These are phyloP conservation scores for Cyamopsis tetragonoloba DNA, from an alignment of 306 rosid species.

Conservation along the genomic window DNA sequence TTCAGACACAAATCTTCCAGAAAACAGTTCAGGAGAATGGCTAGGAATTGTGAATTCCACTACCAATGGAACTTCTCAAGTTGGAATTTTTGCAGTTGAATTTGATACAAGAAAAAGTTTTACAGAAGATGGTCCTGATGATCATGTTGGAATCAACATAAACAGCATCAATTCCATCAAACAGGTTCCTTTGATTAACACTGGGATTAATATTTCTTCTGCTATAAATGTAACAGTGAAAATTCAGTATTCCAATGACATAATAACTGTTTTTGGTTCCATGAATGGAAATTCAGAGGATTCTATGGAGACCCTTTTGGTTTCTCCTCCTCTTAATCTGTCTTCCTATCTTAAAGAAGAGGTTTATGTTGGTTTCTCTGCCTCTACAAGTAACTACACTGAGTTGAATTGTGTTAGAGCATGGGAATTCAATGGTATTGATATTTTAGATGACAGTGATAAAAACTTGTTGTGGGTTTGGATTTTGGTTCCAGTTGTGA, in stretches of 20 bases:
- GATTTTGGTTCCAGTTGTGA: constrained; percentile 26
- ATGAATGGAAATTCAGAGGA: background rate
- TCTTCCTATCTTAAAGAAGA: constrained; percentile 26
- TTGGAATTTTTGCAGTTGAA: constrained; percentile 55
- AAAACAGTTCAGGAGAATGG: constrained; percentile 35
- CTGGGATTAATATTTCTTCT: constrained; percentile 23
- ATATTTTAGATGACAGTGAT: background rate
- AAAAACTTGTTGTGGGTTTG: constrained; percentile 44
- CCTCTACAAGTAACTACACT: constrained; percentile 51
- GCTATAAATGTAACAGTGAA: background rate
- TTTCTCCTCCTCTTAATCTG: constrained; percentile 30
- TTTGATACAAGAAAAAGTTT: constrained; percentile 63
- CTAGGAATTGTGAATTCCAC: constrained; percentile 43
- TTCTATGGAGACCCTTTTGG: constrained; percentile 26
- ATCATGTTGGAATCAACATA: constrained; percentile 66
- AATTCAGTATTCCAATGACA: constrained; percentile 24
- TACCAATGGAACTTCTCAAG: constrained; percentile 47
- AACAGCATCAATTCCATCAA: constrained; percentile 46
- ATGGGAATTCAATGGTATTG: constrained; percentile 45
- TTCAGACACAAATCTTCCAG: constrained; percentile 21
- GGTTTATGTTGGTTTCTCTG: constrained; percentile 67
- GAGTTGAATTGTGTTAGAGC: constrained; percentile 52
- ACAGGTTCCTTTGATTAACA: constrained; percentile 24
- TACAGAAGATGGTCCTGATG: constrained; percentile 40
- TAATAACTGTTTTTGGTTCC: constrained; percentile 25